phyloP scores from a whole-genome alignment of 2,329 filamentous ascomycete species.

The Alternaria arborescens region DNA sequence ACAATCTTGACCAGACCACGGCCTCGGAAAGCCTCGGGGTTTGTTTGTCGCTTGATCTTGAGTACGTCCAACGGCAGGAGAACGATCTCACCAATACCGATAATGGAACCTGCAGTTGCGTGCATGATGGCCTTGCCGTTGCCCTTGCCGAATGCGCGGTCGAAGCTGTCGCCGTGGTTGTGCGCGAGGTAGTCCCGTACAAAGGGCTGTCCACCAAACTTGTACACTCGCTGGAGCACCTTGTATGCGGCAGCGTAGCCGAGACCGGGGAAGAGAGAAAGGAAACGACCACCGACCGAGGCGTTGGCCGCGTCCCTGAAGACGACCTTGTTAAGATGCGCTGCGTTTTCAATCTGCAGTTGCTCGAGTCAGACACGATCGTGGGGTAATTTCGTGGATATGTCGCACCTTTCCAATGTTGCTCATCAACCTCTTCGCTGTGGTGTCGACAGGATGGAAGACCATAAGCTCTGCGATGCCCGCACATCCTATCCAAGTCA shows the following conservation, averaged over 20 bases:
- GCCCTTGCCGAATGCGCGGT: conserved; percentile 90
- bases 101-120: conserved; percentile 91
- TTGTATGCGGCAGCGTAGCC: conserved; percentile 99
- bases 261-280: conserved; percentile 94
- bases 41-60: conserved; percentile 99
- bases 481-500: conserved; percentile 73
- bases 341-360: conserved; percentile 62
- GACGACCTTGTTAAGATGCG: conserved; percentile 86
- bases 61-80: conserved; percentile 94
- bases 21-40: conserved; percentile 96
- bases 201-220: conserved; percentile 97
- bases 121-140: conserved; percentile 98
- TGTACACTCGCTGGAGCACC: conserved; percentile 96
- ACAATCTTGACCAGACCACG: conserved; percentile 91
- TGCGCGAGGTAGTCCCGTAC: conserved; percentile 85
- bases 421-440: conserved; percentile 99
- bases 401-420: conserved; percentile 77
- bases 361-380: conserved; percentile 24
- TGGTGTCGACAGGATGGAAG: conserved; percentile 87
- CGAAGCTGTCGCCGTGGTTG: conserved; percentile 85
- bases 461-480: conserved; percentile 92
- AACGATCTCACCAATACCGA: conserved; percentile 97
- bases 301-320: conserved; percentile 89
- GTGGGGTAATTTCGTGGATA: neutral
- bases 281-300: conserved; percentile 77